These are phyloP conservation scores for Blastocystis sp. DNA, from an alignment of 352 stramenopile genomes.

Conservation along the genomic window DNA sequence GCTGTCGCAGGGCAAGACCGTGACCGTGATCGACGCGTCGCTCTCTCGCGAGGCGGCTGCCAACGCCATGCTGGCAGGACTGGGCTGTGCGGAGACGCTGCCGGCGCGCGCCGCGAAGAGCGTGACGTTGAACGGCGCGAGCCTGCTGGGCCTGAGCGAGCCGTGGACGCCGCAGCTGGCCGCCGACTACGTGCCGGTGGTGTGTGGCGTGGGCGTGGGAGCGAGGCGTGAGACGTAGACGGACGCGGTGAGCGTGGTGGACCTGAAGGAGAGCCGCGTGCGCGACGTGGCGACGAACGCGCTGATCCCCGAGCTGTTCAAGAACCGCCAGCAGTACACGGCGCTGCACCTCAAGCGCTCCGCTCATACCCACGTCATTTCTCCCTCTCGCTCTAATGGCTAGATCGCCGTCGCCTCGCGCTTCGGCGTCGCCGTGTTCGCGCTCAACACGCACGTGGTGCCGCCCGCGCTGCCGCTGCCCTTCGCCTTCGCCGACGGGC, in stretches of 20 bases:
- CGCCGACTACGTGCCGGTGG: neutral
- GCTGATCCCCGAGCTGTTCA: neutral
- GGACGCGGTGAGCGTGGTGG: constrained; percentile 3
- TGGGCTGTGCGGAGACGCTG: neutral
- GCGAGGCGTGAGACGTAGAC: neutral
- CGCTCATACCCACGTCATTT: neutral
- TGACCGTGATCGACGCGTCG: neutral
- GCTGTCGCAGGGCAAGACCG: neutral
- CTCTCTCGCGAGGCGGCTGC: neutral
- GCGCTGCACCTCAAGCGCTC: neutral
- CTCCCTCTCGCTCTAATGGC: neutral
- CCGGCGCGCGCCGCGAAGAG: neutral
- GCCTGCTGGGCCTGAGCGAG: neutral
- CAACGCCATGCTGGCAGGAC: neutral
- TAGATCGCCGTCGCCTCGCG: constrained; percentile 40
- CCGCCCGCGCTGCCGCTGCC: too few relatives aligned
- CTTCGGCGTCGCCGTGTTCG: too few relatives aligned
- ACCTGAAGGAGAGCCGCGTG: neutral
- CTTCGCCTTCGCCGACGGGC: neutral
- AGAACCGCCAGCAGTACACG: neutral
- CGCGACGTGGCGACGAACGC: neutral
- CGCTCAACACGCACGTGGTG: too few relatives aligned
- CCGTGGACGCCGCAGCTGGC: neutral
- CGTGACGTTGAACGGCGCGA: neutral
- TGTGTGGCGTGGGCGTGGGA: constrained; percentile 36